These are phyloP conservation scores for Cadophora malorum DNA, from an alignment of 2,329 filamentous ascomycete species.

Conservation along the genomic window DNA sequence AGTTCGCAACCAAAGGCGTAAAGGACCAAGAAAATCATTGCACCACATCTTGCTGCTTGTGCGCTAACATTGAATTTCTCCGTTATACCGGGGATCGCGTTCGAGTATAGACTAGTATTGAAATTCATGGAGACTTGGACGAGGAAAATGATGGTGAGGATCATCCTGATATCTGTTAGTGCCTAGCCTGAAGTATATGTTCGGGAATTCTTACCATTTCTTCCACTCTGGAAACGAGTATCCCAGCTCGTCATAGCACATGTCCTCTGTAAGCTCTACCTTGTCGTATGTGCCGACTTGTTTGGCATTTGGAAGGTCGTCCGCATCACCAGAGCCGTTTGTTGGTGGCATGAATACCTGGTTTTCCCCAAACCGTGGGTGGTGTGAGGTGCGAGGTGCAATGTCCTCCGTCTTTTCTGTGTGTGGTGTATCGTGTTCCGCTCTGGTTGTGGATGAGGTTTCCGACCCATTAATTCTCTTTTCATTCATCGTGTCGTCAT, in stretches of 20 bases:
- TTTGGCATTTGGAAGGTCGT: slow-evolving; percentile 27
- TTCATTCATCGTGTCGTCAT: slow-evolving; percentile 15
- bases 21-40: slow-evolving; percentile 77
- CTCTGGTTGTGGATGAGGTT: slow-evolving; percentile 31
- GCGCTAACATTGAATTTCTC: slow-evolving; percentile 71
- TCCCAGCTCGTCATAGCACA: slow-evolving; percentile 71
- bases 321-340: slow-evolving; percentile 9
- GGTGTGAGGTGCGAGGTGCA: slow-evolving; percentile 20
- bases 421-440: slow-evolving; percentile 16
- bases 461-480: slow-evolving; percentile 24
- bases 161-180: slow-evolving; percentile 48
- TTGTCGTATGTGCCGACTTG: slow-evolving; percentile 35
- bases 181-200: too few species aligned
- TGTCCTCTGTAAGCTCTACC: slow-evolving; percentile 56
- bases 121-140: slow-evolving; percentile 82
- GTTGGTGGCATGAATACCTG: slow-evolving; percentile 18
- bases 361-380: slow-evolving; percentile 32
- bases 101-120: slow-evolving; percentile 77
- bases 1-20: slow-evolving; percentile 89
- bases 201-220: slow-evolving; percentile 61
- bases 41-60: slow-evolving; percentile 74
- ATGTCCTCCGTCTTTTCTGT: slow-evolving; percentile 20
- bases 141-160: slow-evolving; percentile 74
- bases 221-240: slow-evolving; percentile 65
- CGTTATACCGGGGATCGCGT: slow-evolving; percentile 68